Percentiles rank a stretch among this genome's conserved stretches.
phyloP scores from a whole-genome alignment of 208 protist genomes.

The Dictyostelium gargantuum region DNA sequence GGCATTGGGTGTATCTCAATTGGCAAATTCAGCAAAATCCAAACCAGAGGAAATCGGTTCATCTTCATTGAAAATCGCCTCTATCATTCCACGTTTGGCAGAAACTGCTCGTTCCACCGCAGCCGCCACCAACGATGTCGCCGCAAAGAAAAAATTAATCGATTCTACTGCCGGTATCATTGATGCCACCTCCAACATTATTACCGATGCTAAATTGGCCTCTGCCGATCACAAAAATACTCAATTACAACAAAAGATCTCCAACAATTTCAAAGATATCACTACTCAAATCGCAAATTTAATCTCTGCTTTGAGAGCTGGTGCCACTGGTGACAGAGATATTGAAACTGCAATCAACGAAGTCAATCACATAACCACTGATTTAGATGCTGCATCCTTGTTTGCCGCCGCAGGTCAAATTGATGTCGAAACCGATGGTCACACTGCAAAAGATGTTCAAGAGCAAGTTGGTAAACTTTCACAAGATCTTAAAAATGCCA shows the following conservation, averaged over 20 bases:
- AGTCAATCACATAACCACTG: background rate
- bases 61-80: constrained; percentile 52
- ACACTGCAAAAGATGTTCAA: constrained; percentile 8
- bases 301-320: constrained; percentile 36
- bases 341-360: constrained; percentile 43
- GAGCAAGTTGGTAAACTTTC: background rate
- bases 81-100: constrained; percentile 48
- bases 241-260: constrained; percentile 32
- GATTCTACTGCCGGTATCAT: constrained; percentile 33
- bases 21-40: constrained; percentile 43
- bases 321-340: constrained; percentile 60
- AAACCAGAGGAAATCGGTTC: constrained; percentile 75
- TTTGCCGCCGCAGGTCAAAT: constrained; percentile 70
- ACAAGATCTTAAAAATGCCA: background rate
- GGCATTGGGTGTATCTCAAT: constrained; percentile 7
- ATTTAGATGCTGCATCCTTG: constrained; percentile 57
- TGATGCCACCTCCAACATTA: constrained; percentile 43
- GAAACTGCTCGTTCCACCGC: constrained; percentile 46
- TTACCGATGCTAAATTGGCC: constrained; percentile 41
- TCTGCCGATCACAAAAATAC: constrained; percentile 50
- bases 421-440: constrained; percentile 18
- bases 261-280: constrained; percentile 60
- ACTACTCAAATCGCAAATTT: constrained; percentile 40
- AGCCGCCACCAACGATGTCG: constrained; percentile 48
- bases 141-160: constrained; percentile 55